Conservation (phyloP, 805 yeast genomes). For the Clavispora santaluciae region DNA sequence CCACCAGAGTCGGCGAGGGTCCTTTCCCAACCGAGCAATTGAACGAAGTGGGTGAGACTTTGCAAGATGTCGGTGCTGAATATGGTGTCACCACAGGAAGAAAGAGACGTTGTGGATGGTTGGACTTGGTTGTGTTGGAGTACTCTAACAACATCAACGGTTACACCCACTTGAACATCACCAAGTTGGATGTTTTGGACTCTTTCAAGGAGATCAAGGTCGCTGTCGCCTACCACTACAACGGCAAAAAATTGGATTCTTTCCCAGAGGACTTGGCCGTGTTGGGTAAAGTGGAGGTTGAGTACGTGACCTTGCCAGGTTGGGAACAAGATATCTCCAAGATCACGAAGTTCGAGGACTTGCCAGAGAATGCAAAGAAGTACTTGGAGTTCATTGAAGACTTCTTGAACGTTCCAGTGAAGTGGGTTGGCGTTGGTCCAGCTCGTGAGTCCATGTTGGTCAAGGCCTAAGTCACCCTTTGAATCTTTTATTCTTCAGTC, state of each 20-base stretch:
- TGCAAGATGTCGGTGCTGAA: constrained; percentile 92
- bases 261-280: constrained; percentile 91
- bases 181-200: constrained; percentile 94
- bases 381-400: constrained; percentile 85
- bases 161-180: constrained; percentile 88
- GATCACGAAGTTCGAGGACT: constrained; percentile 62
- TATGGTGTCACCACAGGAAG: constrained; percentile 98
- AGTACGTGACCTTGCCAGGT: constrained; percentile 87
- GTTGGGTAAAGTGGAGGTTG: constrained; percentile 87
- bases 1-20: constrained; percentile 98
- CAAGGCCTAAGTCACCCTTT: constrained; percentile 28
- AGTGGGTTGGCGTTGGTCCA: constrained; percentile 99
- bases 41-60: constrained; percentile 76
- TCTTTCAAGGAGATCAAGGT: constrained; percentile 82
- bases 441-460: constrained; percentile 90
- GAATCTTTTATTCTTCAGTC: not conserved
- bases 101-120: constrained; percentile 99
- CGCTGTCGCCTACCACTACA: constrained; percentile 75
- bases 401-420: constrained; percentile 75
- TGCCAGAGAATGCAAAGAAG: constrained; percentile 83
- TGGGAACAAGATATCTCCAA: constrained; percentile 84
- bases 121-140: constrained; percentile 89
- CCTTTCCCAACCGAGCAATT: constrained; percentile 98
- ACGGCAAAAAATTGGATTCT: constrained; percentile 67
- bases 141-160: constrained; percentile 92